Evolutionary conservation across 2,329 filamentous ascomycete species (phyloP).

Genomic region (Penicillium sp.): DNA sequence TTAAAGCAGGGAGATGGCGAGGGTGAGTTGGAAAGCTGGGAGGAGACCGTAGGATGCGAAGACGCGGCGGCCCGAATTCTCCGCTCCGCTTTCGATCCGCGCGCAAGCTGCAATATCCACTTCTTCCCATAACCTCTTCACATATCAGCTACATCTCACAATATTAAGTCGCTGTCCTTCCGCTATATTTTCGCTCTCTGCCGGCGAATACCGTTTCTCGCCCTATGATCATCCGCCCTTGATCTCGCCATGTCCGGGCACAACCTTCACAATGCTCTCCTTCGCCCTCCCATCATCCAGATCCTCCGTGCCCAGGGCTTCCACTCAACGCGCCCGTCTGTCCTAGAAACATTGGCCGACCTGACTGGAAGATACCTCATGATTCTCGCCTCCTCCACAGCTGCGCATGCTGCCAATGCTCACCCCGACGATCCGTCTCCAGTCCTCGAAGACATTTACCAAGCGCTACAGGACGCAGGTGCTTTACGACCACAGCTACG

Average conservation of each 20-base stretch:
- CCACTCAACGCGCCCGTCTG: constrained; percentile 74
- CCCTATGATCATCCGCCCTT: background rate
- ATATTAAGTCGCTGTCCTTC: background rate
- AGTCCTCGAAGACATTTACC: constrained; percentile 73
- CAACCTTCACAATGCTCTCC: constrained; percentile 68
- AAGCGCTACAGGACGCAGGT: constrained; percentile 80
- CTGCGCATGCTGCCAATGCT: constrained; percentile 67
- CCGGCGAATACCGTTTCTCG: background rate
- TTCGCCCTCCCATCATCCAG: constrained; percentile 84
- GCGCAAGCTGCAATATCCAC: background rate
- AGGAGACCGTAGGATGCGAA: background rate
- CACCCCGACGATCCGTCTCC: constrained; percentile 62
- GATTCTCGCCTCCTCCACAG: constrained; percentile 70
- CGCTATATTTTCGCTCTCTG: background rate
- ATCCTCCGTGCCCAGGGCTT: constrained; percentile 90
- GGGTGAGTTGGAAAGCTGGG: background rate
- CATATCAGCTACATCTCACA: background rate
- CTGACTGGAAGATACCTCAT: constrained; percentile 78
- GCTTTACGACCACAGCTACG: constrained; percentile 67
- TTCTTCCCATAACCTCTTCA: background rate
- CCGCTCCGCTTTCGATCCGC: constrained; percentile 10
- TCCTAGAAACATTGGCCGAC: constrained; percentile 85
- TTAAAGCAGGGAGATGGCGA: background rate
- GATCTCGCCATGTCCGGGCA: constrained; percentile 42
- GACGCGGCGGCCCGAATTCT: constrained; percentile 10